phyloP scores from a whole-genome alignment of 352 stramenopile genomes.

The Phytophthora aleatoria region DNA sequence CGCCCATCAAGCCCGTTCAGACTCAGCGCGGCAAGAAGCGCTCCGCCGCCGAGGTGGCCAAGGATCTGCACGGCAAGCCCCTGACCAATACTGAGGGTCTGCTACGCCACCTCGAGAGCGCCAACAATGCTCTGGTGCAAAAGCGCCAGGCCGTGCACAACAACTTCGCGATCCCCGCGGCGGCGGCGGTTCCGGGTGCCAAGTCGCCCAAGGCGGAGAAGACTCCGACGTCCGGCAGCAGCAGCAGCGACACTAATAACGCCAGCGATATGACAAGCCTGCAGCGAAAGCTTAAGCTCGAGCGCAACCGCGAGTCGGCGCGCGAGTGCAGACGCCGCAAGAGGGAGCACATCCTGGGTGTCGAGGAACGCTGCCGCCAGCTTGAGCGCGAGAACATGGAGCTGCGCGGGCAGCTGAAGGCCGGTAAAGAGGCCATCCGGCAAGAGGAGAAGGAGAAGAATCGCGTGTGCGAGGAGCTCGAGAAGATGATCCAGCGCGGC shows the following conservation, averaged over 20 bases:
- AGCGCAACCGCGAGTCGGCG: slow-evolving; percentile 92
- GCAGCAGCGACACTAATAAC: slow-evolving; percentile 51
- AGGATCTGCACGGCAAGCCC: slow-evolving; percentile 35
- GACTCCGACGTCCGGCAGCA: slow-evolving; percentile 38
- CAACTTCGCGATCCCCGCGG: background rate
- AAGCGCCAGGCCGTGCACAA: slow-evolving; percentile 51
- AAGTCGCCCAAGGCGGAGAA: slow-evolving; percentile 64
- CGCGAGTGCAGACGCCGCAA: slow-evolving; percentile 92
- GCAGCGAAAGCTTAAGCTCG: slow-evolving; percentile 86
- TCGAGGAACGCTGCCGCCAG: slow-evolving; percentile 80
- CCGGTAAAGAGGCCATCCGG: slow-evolving; percentile 86
- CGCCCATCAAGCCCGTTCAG: slow-evolving; percentile 30
- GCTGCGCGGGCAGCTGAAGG: slow-evolving; percentile 89
- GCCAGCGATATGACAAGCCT: slow-evolving; percentile 39
- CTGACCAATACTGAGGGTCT: slow-evolving; percentile 66
- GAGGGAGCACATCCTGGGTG: slow-evolving; percentile 79
- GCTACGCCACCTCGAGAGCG: slow-evolving; percentile 72
- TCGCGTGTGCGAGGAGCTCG: slow-evolving; percentile 79
- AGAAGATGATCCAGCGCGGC: slow-evolving; percentile 82
- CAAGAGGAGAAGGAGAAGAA: slow-evolving; percentile 89
- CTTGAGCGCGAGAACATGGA: slow-evolving; percentile 93
- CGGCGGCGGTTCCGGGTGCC: slow-evolving; percentile 7
- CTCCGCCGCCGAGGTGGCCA: slow-evolving; percentile 41
- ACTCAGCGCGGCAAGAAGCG: slow-evolving; percentile 64
- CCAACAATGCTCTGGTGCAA: slow-evolving; percentile 70